Evolutionary conservation across 306 rosid species (phyloP), one percentile per base, ranked within the genome.

Genomic region (Casuarina glauca): DNA sequence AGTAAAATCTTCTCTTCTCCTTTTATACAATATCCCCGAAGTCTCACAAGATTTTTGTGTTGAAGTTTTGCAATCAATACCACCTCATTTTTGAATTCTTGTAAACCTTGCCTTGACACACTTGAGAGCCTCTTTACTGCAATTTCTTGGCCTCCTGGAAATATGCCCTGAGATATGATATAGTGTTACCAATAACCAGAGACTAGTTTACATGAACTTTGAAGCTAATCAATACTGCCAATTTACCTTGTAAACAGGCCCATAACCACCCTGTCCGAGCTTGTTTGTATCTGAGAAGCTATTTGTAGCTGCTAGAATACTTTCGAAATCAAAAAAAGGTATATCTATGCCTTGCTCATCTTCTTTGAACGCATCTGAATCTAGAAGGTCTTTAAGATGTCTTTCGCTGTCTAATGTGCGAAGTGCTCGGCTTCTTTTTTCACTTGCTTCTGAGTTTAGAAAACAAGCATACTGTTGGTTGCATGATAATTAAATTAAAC

Each of bases 181-280:
- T n/a, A 16, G 39, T 15, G 0, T 2, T 41, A 38, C 9, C n/a
- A 38, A 42, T n/a, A 3, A 17, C 11, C 10, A 0, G 15, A 48
- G 2, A 20, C 36, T 48, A 53, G 11, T 60, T 11, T 7, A 32
- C 17, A 55, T 10, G 62, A 45, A 19, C 48, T 26, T 4, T 52
- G 61, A 16, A 73, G 12, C 19, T 26, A 75, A 2, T 35, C 44
- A 44, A 74, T 1, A 13, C 7, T 48, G 74, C 36, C 4, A 6
- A 6, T 36, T 78, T 11, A 86, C 89, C 90, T 83, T 88, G 42
- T 84, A 88, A 1, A 90, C 92, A 12, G 88, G 85, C 9, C 95
- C 95, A 80, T 79, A 90, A 54, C 95, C 94, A n/a, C 92, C 94
- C 64, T 10, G 73, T 54, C 90, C 92, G 11, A 83, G 83, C 76